Conservation (phyloP, 306 rosid species). For the Ormosia emarginata region DNA sequence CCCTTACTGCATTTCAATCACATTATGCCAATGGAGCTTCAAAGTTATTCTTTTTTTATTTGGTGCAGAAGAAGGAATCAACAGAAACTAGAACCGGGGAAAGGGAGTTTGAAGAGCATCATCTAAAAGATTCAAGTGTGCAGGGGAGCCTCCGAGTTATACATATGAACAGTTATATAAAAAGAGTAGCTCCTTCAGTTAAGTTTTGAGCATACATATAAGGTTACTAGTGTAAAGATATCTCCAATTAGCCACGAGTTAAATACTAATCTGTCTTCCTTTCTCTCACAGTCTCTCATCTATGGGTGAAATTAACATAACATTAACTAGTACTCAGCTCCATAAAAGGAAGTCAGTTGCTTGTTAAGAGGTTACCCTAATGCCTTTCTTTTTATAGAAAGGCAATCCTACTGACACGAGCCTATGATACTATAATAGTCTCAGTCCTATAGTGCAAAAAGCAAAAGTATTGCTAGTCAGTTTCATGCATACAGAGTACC, state of each 20-base stretch:
- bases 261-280: neutral
- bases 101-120: neutral
- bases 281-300: neutral
- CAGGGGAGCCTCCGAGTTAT: neutral
- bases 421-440: neutral
- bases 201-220: neutral
- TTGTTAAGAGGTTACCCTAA: neutral
- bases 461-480: neutral
- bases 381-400: neutral
- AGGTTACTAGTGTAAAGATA: conserved; percentile 1
- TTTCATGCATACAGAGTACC: conserved; percentile 13
- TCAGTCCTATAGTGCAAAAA: neutral
- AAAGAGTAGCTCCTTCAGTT: neutral
- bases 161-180: neutral
- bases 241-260: neutral
- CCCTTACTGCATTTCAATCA: conserved; percentile 76
- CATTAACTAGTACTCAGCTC: neutral
- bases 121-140: neutral
- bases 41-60: neutral
- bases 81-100: neutral
- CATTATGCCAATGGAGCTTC: neutral
- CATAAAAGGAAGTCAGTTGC: neutral
- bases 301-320: neutral
- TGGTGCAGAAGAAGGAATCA: conserved; percentile 9
- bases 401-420: neutral